Evolutionary conservation across 257 asterid species (phyloP), one percentile per base, ranked within the genome.

Genomic region (Solanum ossicruentum): DNA sequence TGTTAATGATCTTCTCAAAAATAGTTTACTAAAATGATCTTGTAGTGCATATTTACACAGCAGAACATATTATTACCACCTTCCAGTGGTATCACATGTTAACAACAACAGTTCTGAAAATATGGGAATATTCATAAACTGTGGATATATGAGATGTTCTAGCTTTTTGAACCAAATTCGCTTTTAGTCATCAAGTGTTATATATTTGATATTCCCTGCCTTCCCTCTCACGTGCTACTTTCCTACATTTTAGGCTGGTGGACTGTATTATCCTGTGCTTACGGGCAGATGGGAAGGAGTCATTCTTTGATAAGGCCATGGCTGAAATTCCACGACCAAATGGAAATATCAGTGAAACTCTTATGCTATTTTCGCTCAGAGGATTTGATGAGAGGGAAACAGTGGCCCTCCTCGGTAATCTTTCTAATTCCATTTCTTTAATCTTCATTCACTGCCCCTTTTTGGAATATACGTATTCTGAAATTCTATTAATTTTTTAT

Each of bases 311-410:
- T 52, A 28, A 58, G 55, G 89, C 91, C 41, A 47, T 73, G 51
- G 83, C 86, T 36, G 91, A 84, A 73, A 86, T 88, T 26, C 91
- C 91, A 36, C 82, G 49, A 15, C 91, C 91, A 17, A 56, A 65
- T 49, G 87, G 85, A 10, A 84, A 84, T 82, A 78, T 88, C 82
- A 26, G 57, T 43, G 88, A 88, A 78, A 65, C 63, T 9, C 88
- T 86, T 58, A 55, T 81, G 32, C 81, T 88, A n/a, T 88, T 88
- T 84, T 80, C 83, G 1, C 84, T 63, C 5, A 83, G 86, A 72
- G 91, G 91, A 45, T 88, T 88, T 80, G 83, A 84, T 52, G 83
- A 66, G 66, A 88, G 89, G 86, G 89, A 88, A 84, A 82, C 86
- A n/a, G 87, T 85, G 12, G 86, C 88, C 88, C 89, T 88, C 45